Conservation (phyloP, 495 filamentous ascomycete genomes). For the Staphylotrichum longicolle region DNA sequence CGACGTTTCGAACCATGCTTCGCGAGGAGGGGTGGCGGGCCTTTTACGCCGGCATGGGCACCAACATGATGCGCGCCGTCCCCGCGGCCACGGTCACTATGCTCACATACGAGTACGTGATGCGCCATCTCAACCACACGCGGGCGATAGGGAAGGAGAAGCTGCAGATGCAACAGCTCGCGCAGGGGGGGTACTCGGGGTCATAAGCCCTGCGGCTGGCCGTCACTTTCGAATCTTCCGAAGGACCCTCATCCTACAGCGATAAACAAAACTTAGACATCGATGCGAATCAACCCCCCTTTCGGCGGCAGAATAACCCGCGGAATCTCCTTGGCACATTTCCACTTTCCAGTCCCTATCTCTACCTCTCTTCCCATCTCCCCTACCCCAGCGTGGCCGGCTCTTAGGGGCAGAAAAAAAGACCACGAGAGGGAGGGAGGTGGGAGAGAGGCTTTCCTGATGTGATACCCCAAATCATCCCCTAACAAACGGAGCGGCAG, state of each 20-base stretch:
- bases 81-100: slow-evolving; percentile 96
- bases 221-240: too few relatives aligned
- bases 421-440: neutral
- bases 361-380: neutral
- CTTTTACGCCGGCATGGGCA: slow-evolving; percentile 97
- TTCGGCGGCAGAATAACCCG: neutral
- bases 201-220: neutral
- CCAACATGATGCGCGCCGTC: slow-evolving; percentile 93
- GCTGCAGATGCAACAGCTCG: slow-evolving; percentile 20
- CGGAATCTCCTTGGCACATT: too few relatives aligned
- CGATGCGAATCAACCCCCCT: slow-evolving; percentile 3
- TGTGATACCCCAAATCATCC: neutral
- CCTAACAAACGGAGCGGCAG: too few relatives aligned
- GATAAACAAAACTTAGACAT: neutral
- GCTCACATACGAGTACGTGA: slow-evolving; percentile 90
- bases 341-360: too few relatives aligned
- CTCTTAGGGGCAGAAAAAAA: neutral
- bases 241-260: neutral
- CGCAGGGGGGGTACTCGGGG: slow-evolving; percentile 3
- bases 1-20: slow-evolving; percentile 79
- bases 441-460: neutral
- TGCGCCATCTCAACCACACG: slow-evolving; percentile 50
- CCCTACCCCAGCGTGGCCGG: too few relatives aligned
- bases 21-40: slow-evolving; percentile 92
- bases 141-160: slow-evolving; percentile 36